Conservation (phyloP, 2,329 filamentous ascomycete genomes). For the Echinosphaeria canescens region DNA sequence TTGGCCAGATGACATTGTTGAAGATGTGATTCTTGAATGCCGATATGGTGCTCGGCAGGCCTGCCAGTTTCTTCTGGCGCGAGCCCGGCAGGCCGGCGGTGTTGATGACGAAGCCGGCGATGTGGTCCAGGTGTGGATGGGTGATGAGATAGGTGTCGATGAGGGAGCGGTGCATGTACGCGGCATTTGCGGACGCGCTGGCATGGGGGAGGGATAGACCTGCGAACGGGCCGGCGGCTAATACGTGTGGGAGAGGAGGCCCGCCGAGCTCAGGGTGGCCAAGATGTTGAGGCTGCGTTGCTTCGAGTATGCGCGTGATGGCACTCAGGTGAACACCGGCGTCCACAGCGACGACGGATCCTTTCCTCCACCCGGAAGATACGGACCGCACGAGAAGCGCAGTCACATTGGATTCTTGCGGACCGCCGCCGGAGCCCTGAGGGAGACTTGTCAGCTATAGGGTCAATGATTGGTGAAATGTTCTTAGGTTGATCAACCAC, state of each 20-base stretch:
- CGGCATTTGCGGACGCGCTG: conserved; percentile 55
- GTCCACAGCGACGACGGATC: conserved; percentile 80
- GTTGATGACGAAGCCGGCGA: conserved; percentile 81
- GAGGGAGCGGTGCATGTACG: conserved; percentile 56
- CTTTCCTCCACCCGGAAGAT: conserved; percentile 56
- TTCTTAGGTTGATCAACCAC: no score
- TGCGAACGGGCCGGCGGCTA: conserved; percentile 54
- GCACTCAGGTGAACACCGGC: conserved; percentile 76
- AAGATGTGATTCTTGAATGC: conserved; percentile 91
- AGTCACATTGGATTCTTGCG: conserved; percentile 74
- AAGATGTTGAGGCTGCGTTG: conserved; percentile 18
- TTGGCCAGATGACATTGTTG: conserved; percentile 97
- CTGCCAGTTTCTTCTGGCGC: conserved; percentile 69
- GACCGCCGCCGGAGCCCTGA: conserved; percentile 82
- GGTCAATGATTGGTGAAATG: no score
- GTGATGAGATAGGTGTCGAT: conserved; percentile 85
- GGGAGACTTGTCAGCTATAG: no score
- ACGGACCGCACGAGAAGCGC: conserved; percentile 74
- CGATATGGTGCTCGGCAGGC: conserved; percentile 70
- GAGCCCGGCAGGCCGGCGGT: conserved; percentile 68
- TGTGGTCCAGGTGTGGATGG: conserved; percentile 91
- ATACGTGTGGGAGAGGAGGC: conserved; percentile 30
- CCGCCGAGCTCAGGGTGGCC: conserved; percentile 10
- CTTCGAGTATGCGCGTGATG: conserved; percentile 59
- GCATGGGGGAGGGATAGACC: conserved; percentile 50